A percentile compares a stretch with the other conserved stretches of the same genome.
Evolutionary conservation across 2,329 filamentous ascomycete species (phyloP).

Genomic region (Celoporthe dispersa): DNA sequence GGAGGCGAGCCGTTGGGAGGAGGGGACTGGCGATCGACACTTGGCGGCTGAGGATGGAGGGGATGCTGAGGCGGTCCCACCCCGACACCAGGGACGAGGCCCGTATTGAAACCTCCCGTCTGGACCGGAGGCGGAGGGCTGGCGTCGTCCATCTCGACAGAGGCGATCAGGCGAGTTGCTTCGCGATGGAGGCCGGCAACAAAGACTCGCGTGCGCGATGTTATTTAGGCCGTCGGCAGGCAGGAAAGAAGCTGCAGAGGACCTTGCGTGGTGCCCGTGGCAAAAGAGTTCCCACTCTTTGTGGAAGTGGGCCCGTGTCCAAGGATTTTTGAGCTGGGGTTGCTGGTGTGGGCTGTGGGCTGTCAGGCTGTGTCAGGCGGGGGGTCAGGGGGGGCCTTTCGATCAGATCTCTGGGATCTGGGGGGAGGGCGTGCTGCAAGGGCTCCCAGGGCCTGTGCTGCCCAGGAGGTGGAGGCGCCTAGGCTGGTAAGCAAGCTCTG

Average conservation of each 20-base stretch:
- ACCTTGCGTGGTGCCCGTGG: conserved; percentile 17
- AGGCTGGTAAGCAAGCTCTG: background rate
- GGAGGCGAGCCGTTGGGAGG: background rate
- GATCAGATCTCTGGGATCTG: background rate
- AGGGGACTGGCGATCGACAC: background rate
- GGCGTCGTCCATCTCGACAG: conserved; percentile 10
- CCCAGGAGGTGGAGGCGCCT: background rate
- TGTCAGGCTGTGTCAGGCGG: background rate
- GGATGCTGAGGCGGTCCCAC: background rate
- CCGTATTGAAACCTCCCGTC: conserved; percentile 3
- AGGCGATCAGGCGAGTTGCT: background rate
- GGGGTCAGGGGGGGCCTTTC: background rate
- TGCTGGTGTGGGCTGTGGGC: background rate
- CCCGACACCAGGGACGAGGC: conserved; percentile 11
- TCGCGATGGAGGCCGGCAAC: conserved; percentile 16
- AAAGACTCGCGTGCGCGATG: background rate
- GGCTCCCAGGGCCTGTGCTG: background rate
- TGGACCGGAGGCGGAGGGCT: conserved; percentile 6
- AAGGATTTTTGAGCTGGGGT: background rate
- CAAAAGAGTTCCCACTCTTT: conserved; percentile 18
- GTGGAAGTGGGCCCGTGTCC: background rate
- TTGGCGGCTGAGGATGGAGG: background rate
- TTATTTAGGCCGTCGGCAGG: conserved; percentile 16
- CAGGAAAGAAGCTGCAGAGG: conserved; percentile 15
- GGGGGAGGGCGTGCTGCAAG: background rate